These are phyloP conservation scores for Hordeum pubiflorum DNA, from an alignment of 202 grass and related monocot genomes.

Conservation along the genomic window DNA sequence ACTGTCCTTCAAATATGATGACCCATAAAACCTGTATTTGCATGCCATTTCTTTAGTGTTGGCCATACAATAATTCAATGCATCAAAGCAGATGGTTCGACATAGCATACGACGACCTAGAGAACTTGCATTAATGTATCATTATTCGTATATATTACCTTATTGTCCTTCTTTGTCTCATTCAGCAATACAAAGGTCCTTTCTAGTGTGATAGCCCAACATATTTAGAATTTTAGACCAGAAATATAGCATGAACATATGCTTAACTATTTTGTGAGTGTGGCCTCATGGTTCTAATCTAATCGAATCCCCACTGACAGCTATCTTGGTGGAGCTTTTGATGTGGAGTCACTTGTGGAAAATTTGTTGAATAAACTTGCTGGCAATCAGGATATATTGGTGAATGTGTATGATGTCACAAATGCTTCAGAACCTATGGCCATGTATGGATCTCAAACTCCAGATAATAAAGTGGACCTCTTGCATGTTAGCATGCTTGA, in stretches of 20 bases:
- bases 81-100: not conserved
- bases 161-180: not conserved
- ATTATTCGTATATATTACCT: not conserved
- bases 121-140: not conserved
- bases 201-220: not conserved
- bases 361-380: constrained; percentile 85
- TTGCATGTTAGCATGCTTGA: constrained; percentile 81
- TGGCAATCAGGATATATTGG: constrained; percentile 89
- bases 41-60: not conserved
- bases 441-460: constrained; percentile 74
- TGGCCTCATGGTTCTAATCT: not conserved
- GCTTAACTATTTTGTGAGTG: not conserved
- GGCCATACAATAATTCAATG: not conserved
- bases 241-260: not conserved
- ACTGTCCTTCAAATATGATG: not conserved
- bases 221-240: not conserved
- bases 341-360: constrained; percentile 90
- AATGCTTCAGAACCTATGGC: constrained; percentile 71
- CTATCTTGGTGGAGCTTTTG: constrained; percentile 93
- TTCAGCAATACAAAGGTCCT: not conserved
- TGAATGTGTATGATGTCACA: constrained; percentile 93
- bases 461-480: constrained; percentile 33
- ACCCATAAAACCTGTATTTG: not conserved
- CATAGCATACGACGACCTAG: not conserved
- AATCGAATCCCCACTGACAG: constrained; percentile 34